Evolutionary conservation across 768 basidiomycete genomes (phyloP).

Genomic region (Tulasnella sp.): DNA sequence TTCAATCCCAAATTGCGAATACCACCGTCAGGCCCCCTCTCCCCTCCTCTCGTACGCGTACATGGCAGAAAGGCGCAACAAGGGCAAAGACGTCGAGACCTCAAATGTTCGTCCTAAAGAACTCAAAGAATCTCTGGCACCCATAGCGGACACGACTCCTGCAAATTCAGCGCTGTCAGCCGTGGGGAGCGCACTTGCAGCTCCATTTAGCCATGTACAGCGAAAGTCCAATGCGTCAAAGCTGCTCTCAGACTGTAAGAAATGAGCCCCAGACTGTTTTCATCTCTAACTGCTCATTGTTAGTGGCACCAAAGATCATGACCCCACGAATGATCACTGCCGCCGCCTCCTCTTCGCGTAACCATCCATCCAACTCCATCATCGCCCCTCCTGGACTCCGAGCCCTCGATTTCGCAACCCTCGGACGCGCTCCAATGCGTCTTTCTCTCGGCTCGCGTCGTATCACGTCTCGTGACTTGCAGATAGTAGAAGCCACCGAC

Average conservation of each 20-base stretch:
- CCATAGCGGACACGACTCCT: not conserved
- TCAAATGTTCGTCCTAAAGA: not conserved
- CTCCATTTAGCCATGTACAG: constrained; percentile 52
- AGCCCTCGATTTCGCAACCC: constrained; percentile 63
- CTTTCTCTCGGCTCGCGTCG: constrained; percentile 61
- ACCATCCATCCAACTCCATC: constrained; percentile 34
- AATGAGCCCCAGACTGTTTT: not conserved
- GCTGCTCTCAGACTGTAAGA: constrained; percentile 72
- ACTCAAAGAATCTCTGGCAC: not conserved
- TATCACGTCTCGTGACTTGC: constrained; percentile 76
- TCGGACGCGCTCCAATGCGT: constrained; percentile 73
- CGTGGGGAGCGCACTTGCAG: constrained; percentile 59
- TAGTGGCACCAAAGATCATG: constrained; percentile 87
- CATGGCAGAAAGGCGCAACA: constrained; percentile 7
- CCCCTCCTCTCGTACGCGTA: not conserved
- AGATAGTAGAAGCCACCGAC: constrained; percentile 76
- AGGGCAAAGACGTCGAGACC: not conserved
- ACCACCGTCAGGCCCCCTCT: not conserved
- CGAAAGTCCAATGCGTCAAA: constrained; percentile 65
- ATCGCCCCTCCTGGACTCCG: constrained; percentile 32
- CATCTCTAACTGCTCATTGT: constrained; percentile 22
- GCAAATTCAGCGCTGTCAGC: not conserved
- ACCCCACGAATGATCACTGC: constrained; percentile 72
- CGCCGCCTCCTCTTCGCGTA: constrained; percentile 56
- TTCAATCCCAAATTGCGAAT: constrained; percentile 5